Evolutionary conservation across 1,139 yeast species (phyloP).

Genomic region (Candida pseudoviswanathii): DNA sequence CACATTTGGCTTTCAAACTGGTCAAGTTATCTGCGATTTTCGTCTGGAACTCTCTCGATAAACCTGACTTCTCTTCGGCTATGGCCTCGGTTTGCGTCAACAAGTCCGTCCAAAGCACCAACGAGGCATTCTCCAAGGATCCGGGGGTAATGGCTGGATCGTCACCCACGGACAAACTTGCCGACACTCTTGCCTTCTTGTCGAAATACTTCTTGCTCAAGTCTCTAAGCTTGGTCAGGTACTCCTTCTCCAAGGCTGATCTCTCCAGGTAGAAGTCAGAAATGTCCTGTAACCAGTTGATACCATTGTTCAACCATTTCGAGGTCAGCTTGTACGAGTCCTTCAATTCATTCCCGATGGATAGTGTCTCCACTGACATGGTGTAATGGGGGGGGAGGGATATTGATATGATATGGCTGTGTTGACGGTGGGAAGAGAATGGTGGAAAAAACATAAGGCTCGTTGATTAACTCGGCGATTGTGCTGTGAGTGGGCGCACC

Average conservation of each 20-base stretch:
- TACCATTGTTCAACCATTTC: conserved; percentile 75
- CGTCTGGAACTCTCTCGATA: conserved; percentile 62
- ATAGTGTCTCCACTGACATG: conserved; percentile 26
- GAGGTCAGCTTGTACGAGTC: conserved; percentile 79
- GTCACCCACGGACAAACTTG: conserved; percentile 84
- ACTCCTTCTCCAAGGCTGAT: conserved; percentile 79
- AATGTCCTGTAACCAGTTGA: conserved; percentile 75
- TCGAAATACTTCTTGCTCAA: conserved; percentile 73
- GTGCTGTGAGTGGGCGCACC: neutral
- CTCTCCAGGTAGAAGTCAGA: conserved; percentile 85
- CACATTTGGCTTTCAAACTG: conserved; percentile 55
- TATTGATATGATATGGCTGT: neutral
- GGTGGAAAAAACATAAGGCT: neutral
- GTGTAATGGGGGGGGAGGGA: neutral
- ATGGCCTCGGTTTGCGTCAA: conserved; percentile 82
- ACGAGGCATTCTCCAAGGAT: conserved; percentile 85
- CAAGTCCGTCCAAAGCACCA: conserved; percentile 93
- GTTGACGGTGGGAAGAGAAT: neutral
- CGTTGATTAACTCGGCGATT: neutral
- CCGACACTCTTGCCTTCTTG: conserved; percentile 70
- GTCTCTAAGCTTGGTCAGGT: conserved; percentile 65
- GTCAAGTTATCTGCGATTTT: conserved; percentile 67
- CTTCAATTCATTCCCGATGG: conserved; percentile 70
- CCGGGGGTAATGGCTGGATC: conserved; percentile 93
- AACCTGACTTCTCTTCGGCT: conserved; percentile 64